These are phyloP conservation scores for Plasmodium adleri DNA, from an alignment of 169 alveolate genomes.

Conservation along the genomic window DNA sequence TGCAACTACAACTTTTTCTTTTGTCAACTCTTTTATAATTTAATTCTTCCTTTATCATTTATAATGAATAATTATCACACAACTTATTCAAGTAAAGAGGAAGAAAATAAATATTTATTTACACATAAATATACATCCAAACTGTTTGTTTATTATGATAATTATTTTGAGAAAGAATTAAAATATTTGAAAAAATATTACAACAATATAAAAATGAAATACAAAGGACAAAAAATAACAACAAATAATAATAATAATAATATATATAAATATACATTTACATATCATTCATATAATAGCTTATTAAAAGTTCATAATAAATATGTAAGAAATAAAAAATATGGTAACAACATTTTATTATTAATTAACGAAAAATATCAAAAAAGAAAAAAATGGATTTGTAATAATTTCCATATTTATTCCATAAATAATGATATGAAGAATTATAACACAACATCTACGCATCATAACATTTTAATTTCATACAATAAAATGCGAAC, in stretches of 20 bases:
- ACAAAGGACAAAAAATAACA: slow-evolving; percentile 5
- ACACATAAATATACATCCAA: too few species aligned
- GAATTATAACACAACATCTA: background rate
- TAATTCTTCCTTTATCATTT: slow-evolving; percentile 38
- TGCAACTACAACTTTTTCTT: slow-evolving; percentile 45
- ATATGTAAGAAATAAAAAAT: background rate
- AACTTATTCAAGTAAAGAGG: slow-evolving; percentile 3
- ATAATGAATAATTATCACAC: background rate
- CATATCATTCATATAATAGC: background rate
- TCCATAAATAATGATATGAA: background rate
- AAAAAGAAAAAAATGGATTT: slow-evolving; percentile 14
- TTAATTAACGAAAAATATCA: background rate
- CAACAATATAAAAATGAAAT: slow-evolving; percentile 1
- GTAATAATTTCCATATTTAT: slow-evolving; percentile 18
- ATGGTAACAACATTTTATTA: too few species aligned
- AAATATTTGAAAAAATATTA: slow-evolving; percentile 15
- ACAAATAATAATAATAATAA: background rate
- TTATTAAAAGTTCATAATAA: background rate
- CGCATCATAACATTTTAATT: background rate
- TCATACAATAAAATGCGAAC: slow-evolving; percentile 15
- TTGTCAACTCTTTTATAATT: slow-evolving; percentile 37
- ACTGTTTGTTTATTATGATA: slow-evolving; percentile 16
- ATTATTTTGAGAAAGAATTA: slow-evolving; percentile 25
- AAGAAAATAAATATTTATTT: slow-evolving; percentile 2
- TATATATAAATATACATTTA: background rate